phyloP scores from a whole-genome alignment of 768 basidiomycete species.

The Cytidiella melzeri region DNA sequence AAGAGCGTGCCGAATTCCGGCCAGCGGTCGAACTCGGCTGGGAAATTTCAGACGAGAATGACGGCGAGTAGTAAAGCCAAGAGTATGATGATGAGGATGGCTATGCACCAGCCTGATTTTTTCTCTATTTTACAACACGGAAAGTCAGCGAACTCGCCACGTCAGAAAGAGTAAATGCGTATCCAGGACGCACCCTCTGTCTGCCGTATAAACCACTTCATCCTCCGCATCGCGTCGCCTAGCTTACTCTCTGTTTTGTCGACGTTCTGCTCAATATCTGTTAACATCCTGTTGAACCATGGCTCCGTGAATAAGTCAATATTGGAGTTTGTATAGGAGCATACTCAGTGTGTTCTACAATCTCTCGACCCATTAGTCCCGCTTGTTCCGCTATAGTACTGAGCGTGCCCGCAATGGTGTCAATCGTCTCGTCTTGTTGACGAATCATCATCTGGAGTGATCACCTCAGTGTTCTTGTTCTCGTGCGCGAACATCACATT shows the following conservation, averaged over 20 bases:
- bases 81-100: slow-evolving; percentile 76
- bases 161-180: neutral
- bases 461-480: neutral
- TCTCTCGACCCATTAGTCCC: slow-evolving; percentile 90
- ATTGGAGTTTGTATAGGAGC: slow-evolving; percentile 27
- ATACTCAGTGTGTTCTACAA: slow-evolving; percentile 87
- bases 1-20: too few species aligned
- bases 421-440: slow-evolving; percentile 87
- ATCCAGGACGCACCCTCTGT: slow-evolving; percentile 55
- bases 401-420: slow-evolving; percentile 82
- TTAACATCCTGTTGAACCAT: slow-evolving; percentile 60
- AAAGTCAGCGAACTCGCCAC: slow-evolving; percentile 1
- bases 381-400: slow-evolving; percentile 85
- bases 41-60: slow-evolving; percentile 50
- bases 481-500: slow-evolving; percentile 8
- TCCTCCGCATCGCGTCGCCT: slow-evolving; percentile 55
- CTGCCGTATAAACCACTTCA: slow-evolving; percentile 81
- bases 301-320: too few species aligned
- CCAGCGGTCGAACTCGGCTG: too few species aligned
- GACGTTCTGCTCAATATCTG: slow-evolving; percentile 76
- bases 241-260: slow-evolving; percentile 66
- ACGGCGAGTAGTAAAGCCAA: slow-evolving; percentile 72
- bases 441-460: slow-evolving; percentile 66
- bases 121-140: slow-evolving; percentile 46
- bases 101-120: slow-evolving; percentile 86